Conservation (phyloP, 306 rosid species). For the Senna tora region DNA sequence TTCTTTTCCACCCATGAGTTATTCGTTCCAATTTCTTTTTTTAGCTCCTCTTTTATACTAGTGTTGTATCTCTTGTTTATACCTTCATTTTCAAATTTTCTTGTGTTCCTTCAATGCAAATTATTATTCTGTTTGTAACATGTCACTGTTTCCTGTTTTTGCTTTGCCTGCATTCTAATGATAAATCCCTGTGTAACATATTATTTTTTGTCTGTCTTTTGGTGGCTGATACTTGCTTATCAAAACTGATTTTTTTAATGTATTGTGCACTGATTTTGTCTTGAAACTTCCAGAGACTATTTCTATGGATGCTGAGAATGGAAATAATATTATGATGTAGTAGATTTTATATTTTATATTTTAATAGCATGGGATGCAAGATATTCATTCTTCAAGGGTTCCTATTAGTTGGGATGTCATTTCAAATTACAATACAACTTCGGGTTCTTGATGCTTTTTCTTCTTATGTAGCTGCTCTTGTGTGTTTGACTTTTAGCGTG, state of each 20-base stretch:
- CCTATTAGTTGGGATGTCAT: too few species aligned
- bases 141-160: background rate
- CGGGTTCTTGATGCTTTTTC: background rate
- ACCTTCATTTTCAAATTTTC: background rate
- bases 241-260: background rate
- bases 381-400: background rate
- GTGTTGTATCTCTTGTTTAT: background rate
- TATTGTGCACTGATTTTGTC: too few species aligned
- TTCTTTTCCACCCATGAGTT: conserved; percentile 2
- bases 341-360: too few species aligned
- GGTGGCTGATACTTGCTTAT: background rate
- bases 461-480: background rate
- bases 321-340: background rate
- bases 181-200: background rate
- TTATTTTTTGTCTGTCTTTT: background rate
- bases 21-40: background rate
- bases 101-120: background rate
- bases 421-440: too few species aligned
- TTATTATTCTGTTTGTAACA: background rate
- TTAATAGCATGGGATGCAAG: too few species aligned
- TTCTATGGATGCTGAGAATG: background rate
- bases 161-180: background rate
- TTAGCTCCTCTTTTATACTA: background rate
- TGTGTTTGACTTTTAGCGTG: background rate
- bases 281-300: background rate